Base-by-base conservation (phyloP, 805 yeast genomes). In the Cyberlindnera sargentensis region DNA sequence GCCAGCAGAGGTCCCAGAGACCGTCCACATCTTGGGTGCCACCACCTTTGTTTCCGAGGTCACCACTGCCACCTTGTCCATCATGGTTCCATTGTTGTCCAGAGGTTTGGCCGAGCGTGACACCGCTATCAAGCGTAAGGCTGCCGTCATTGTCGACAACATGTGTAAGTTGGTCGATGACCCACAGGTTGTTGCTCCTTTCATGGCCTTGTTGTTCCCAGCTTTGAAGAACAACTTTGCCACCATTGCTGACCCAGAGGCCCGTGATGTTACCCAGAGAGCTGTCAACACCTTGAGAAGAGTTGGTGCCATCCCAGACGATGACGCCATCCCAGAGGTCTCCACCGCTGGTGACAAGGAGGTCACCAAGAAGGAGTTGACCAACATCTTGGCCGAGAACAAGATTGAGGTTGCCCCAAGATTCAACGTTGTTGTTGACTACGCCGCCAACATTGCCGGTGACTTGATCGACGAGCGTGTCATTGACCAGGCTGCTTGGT, bases 121-220 rank as follows among this genome's bases (percentile, higher is more conserved):
- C 1, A 83, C 95, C 4, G 84, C 97, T 20, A 96, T 91, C 68
- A 98, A 91, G 56, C 86, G 99, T 70, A 96, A 90, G 69, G 99
- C 93, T 73, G 85, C 98, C 6, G 97, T 91, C 52, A 87, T 89
- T 48, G 96, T 91, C 47, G 84, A 93, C 37, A 93, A 93, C 95
- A 93, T 93, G 99, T 93, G 99, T 86, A 93, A 93, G 76, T 87
- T 93, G 73, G 99, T 93, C 77, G 99, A 93, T 70, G 99, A 93
- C 71, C 99, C 99, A 62, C 98, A 93, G 78, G 95, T 93, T 67
- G 95, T 93, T 74, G 99, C 98, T 78, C 99, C 99, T 58, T 93
- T 93, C 87, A 76, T 93, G 84, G 76, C 78, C 73, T 85, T 84
- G 68, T 82, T 93, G 65, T 84, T 88, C 78, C 99, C 99, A 69